Base-by-base conservation (phyloP, 176 grass and related monocot genomes). In the Melocanna baccifera region DNA sequence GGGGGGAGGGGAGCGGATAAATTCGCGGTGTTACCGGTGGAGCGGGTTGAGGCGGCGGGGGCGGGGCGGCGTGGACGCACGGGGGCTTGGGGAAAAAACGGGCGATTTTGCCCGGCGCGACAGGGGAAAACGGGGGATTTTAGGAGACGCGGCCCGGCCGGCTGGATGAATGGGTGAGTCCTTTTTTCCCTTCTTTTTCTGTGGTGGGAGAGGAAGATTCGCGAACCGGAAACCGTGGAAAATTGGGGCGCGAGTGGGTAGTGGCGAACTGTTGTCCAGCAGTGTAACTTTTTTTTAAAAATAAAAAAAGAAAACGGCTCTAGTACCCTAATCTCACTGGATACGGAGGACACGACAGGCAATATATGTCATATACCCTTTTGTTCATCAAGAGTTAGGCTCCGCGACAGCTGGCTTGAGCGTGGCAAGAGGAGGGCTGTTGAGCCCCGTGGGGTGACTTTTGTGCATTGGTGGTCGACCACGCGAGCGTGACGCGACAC, bases 151-250 rank as follows among this genome's bases (percentile, higher is more conserved):
- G 8, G 23, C 23, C 10, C 52, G 52, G 52, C 52, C 19, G 6
- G 9, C 8, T 26, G 22, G 22, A 0, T 57, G 52, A 19, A 16
- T 1, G 45, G 13, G 9, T 12, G 47, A 15, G 34, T 5, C 5
- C 9, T 4, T 9, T 16, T 52, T 3, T 1, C 2, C 2, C 9
- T 56, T 0, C 1, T 14, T 4, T 55, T 16, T 3, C 0, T 58
- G n/a, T 39, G 70, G 36, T 26, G 25, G 4, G 19, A 61, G 61
- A 87, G 46, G 78, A 80, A 81, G 57, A 80, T 86, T 86, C 68
- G 11, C 16, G 76, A 86, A 61, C 19, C 64, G 11, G 72, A 59
- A 18, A 20, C 51, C 51, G 51, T 20, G 51, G 5, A 51, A 18
- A 51, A 18, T 4, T 51, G 48, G 47, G 15, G 48, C 11, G 43